Evolutionary conservation across 495 filamentous ascomycete genomes (phyloP), one percentile per base, ranked within the genome.

Genomic region (Penicillium paxilli): DNA sequence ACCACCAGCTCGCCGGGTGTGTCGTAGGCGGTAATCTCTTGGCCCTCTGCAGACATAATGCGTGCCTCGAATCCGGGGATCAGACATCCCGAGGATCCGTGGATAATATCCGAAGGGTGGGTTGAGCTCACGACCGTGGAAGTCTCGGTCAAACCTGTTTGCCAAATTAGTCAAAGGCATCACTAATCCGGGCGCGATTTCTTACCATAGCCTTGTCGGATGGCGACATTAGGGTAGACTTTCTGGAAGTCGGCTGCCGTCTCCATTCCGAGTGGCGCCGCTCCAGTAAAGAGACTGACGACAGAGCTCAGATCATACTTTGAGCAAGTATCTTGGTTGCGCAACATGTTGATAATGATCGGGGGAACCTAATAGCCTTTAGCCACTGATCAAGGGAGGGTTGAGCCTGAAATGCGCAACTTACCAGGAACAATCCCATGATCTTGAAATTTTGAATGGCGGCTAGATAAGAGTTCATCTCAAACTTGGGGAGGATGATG

Each of bases 401-500:
- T 0, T 9, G 17, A 28, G 9, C 10, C n/a, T 7, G 6, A 8
- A 23, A 4, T n/a, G n/a, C n/a, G n/a, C n/a, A 17, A 67, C 80
- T 64, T 62, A 88, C 87, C 68, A 96, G 59, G 62, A 78, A 88
- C 24, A 96, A 72, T 11, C 72, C 73, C 20, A 77, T 74, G 58
- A 96, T 91, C 69, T 88, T 88, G 71, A 84, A 89, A 20, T 72
- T 80, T 59, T 93, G 82, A 37, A 96, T 88, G 3, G 85, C 76
- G 33, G 78, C 65, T 28, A 96, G 74, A 21, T 81, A 85, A 0
- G 78, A 68, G 20, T 75, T 73, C 28, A 96, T 72, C 47, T 96
- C 91, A 56, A 95, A 96, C 59, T 87, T 91, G 16, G 92, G 92
- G 35, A 96, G 76, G n/a, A 92, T 79, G 55, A 96, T 82, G 3